A percentile compares a stretch with the other conserved stretches of the same genome.
These are phyloP conservation scores for Prunus campanulata DNA, from an alignment of 306 rosid genomes.

Conservation along the genomic window DNA sequence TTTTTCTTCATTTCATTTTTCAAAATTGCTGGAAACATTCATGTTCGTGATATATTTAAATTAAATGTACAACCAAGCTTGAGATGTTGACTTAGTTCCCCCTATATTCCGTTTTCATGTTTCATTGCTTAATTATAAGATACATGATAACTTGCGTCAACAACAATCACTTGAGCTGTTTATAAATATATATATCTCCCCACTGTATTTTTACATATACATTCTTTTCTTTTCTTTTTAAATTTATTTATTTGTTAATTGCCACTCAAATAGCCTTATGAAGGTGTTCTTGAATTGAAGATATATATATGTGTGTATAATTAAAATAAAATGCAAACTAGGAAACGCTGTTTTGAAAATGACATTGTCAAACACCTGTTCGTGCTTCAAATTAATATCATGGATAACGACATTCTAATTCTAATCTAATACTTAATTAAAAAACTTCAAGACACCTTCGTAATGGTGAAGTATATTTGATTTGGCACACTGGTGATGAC, in stretches of 20 bases:
- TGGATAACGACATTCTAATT: not conserved
- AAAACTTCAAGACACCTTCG: no score
- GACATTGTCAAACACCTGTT: not conserved
- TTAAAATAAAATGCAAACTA: conserved; percentile 2
- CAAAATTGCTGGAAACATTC: not conserved
- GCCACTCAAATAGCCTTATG: not conserved
- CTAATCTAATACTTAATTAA: no score
- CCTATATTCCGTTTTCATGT: not conserved
- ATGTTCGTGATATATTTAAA: not conserved
- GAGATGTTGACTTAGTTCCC: not conserved
- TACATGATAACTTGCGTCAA: not conserved
- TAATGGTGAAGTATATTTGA: no score
- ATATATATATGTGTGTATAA: not conserved
- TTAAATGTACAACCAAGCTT: not conserved
- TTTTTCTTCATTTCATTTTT: not conserved
- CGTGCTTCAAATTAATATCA: not conserved
- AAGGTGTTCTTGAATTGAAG: not conserved
- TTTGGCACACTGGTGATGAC: no score
- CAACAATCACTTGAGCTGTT: conserved; percentile 1
- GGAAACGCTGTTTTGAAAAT: conserved; percentile 18
- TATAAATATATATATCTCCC: not conserved
- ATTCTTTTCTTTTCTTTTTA: no score
- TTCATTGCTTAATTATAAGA: not conserved
- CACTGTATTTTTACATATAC: not conserved
- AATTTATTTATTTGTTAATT: no score